Percentiles rank a stretch among this genome's conserved stretches.
These are phyloP conservation scores for Fusarium duplospermum DNA, from an alignment of 2,329 filamentous ascomycete genomes.

Conservation along the genomic window DNA sequence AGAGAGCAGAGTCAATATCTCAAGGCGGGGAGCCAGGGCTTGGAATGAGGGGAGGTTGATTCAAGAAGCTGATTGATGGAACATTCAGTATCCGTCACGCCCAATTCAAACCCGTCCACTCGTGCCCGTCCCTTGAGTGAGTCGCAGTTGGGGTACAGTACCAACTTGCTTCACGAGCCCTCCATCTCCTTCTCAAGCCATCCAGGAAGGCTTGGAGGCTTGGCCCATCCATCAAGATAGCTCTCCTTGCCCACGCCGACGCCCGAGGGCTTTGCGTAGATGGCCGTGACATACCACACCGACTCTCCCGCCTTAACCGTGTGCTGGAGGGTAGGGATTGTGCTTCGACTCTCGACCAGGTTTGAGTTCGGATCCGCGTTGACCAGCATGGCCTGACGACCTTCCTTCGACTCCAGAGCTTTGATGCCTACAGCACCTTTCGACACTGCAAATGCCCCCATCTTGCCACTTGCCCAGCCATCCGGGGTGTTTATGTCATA, in stretches of 20 bases:
- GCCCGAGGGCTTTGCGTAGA: slow-evolving; percentile 75
- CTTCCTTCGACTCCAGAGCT: slow-evolving; percentile 62
- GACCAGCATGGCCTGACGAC: slow-evolving; percentile 71
- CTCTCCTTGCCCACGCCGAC: slow-evolving; percentile 61
- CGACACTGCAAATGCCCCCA: slow-evolving; percentile 68
- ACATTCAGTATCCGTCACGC: slow-evolving; percentile 22
- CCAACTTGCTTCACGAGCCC: slow-evolving; percentile 15
- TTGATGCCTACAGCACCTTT: slow-evolving; percentile 68
- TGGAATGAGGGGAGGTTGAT: slow-evolving; percentile 30
- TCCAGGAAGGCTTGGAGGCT: slow-evolving; percentile 65
- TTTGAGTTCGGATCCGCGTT: slow-evolving; percentile 85
- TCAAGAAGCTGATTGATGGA: slow-evolving; percentile 42
- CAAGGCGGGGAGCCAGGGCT: slow-evolving; percentile 20
- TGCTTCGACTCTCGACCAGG: slow-evolving; percentile 76
- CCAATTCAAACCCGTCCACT: slow-evolving; percentile 27
- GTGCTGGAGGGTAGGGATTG: slow-evolving; percentile 76
- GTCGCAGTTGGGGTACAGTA: slow-evolving; percentile 30
- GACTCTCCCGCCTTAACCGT: slow-evolving; percentile 68
- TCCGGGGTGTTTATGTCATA: slow-evolving; percentile 68
- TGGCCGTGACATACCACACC: slow-evolving; percentile 75
- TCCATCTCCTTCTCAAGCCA: slow-evolving; percentile 69
- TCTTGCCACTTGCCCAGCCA: slow-evolving; percentile 61
- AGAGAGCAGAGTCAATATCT: slow-evolving; percentile 6
- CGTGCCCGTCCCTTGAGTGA: neutral
- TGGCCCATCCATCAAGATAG: slow-evolving; percentile 72